Base-by-base conservation (phyloP, 352 stramenopile species). In the Phytophthora capsici region DNA sequence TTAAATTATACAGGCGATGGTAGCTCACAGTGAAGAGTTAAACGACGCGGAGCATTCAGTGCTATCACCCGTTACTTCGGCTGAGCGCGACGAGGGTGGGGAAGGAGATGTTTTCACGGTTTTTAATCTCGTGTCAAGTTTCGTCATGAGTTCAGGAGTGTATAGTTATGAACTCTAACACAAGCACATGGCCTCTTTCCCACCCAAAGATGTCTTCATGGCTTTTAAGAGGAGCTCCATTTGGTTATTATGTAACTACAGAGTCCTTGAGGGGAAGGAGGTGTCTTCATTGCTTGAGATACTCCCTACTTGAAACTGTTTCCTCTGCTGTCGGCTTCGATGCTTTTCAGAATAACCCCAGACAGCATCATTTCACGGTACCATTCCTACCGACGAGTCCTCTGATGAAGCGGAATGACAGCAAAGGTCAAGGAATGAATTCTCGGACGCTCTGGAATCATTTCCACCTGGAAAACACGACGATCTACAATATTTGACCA, bases 401-500 rank as follows among this genome's bases (percentile, higher is more conserved):
- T 44, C 36, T 53, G 19, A 37, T 79, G 25, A 49, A 48, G 14
- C 62, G 71, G 4, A 63, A 54, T 13, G 63, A 63, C 14, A 79
- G 66, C 58, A 73, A 70, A 17, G 75, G 75, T 63, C 55, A 66
- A 49, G 59, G 59, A 66, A 66, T 69, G 25, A 77, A 63, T 48
- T 63, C 60, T 30, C 51, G 67, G 7, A 50, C 71, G 28, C 63
- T 80, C 22, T 62, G 36, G 3, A 54, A 50, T 10, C 46, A 77
- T 3, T 80, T 75, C n/a, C 56, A 69, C 37, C 54, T 77, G 19
- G 65, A 73, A 52, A 63, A 32, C 9, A n/a, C 40, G 22, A 26
- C 17, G 25, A 71, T 20, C 17, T 43, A 40, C 8, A 34, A 14
- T 34, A 34, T n/a, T 14, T 36, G 19, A 16, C 14, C 30, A 47